A percentile compares a stretch with the other conserved stretches of the same genome.
Conservation (phyloP, 1,139 yeast genomes). For the Geotrichum reessii region DNA sequence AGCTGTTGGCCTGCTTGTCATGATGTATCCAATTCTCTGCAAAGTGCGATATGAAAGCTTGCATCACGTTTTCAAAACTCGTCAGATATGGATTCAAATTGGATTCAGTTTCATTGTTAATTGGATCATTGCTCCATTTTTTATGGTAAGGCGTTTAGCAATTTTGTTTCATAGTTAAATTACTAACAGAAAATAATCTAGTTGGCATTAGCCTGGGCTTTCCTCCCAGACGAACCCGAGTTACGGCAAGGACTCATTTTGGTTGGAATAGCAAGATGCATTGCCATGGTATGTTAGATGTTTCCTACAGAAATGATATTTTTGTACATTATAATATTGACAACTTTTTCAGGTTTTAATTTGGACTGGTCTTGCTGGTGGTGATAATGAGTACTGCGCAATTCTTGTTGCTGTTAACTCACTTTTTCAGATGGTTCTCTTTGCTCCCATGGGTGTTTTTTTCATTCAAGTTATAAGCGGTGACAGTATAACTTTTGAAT, state of each 20-base stretch:
- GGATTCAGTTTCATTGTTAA: slow-evolving; percentile 44
- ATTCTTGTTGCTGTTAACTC: slow-evolving; percentile 50
- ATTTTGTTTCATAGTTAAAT: neutral
- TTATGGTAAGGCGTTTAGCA: slow-evolving; percentile 40
- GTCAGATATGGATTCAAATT: slow-evolving; percentile 36
- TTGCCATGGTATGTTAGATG: slow-evolving; percentile 46
- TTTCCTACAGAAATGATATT: neutral
- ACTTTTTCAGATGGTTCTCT: slow-evolving; percentile 48
- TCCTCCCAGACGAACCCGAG: slow-evolving; percentile 46
- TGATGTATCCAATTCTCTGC: slow-evolving; percentile 58
- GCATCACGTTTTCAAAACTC: slow-evolving; percentile 28
- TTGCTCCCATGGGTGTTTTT: slow-evolving; percentile 51
- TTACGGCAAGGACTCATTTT: slow-evolving; percentile 51
- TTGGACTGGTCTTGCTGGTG: slow-evolving; percentile 56
- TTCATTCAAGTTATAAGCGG: slow-evolving; percentile 31
- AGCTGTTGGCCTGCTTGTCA: slow-evolving; percentile 49
- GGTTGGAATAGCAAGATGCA: slow-evolving; percentile 58
- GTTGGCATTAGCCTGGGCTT: slow-evolving; percentile 50
- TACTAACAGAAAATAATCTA: neutral
- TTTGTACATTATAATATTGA: neutral
- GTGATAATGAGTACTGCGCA: slow-evolving; percentile 50
- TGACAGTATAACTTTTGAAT: slow-evolving; percentile 31
- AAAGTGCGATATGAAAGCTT: slow-evolving; percentile 48
- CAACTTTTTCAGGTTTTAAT: slow-evolving; percentile 34
- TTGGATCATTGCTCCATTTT: slow-evolving; percentile 54